A percentile compares a stretch with the other conserved stretches of the same genome.
Conservation (phyloP, 208 protist genomes). For the Leishmania lainsoni region DNA sequence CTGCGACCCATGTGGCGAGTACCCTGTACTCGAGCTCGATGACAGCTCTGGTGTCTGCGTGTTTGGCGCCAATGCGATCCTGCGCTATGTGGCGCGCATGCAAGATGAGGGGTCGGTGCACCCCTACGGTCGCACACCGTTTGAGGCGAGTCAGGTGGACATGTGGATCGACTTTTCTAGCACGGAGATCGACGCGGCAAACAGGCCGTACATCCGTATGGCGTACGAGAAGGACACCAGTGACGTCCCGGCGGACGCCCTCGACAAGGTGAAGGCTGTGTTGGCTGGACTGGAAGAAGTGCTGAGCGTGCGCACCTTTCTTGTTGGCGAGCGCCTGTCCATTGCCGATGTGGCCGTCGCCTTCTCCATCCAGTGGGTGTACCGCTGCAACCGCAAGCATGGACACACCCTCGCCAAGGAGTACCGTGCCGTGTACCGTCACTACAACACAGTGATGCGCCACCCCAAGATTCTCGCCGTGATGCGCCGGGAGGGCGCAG, state of each 20-base stretch:
- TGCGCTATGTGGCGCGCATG: slow-evolving; percentile 72
- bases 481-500: slow-evolving; percentile 59
- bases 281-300: slow-evolving; percentile 58
- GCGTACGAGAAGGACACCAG: slow-evolving; percentile 33
- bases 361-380: slow-evolving; percentile 67
- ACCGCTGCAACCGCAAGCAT: slow-evolving; percentile 60
- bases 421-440: slow-evolving; percentile 65
- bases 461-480: slow-evolving; percentile 66
- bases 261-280: slow-evolving; percentile 46
- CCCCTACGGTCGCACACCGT: slow-evolving; percentile 76
- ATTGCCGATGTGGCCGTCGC: slow-evolving; percentile 81
- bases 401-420: slow-evolving; percentile 58
- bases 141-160: slow-evolving; percentile 83
- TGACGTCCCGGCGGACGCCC: slow-evolving; percentile 31
- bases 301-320: slow-evolving; percentile 75
- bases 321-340: slow-evolving; percentile 84
- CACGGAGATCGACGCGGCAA: slow-evolving; percentile 66
- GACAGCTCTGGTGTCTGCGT: slow-evolving; percentile 45
- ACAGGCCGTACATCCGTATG: slow-evolving; percentile 56
- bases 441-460: slow-evolving; percentile 85
- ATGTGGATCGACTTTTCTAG: slow-evolving; percentile 85
- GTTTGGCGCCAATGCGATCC: slow-evolving; percentile 88
- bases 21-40: slow-evolving; percentile 71
- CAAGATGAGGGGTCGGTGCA: slow-evolving; percentile 37
- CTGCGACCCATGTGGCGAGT: slow-evolving; percentile 72